phyloP scores from a whole-genome alignment of 305 asterid genomes.

The Nicotiana rustica region DNA sequence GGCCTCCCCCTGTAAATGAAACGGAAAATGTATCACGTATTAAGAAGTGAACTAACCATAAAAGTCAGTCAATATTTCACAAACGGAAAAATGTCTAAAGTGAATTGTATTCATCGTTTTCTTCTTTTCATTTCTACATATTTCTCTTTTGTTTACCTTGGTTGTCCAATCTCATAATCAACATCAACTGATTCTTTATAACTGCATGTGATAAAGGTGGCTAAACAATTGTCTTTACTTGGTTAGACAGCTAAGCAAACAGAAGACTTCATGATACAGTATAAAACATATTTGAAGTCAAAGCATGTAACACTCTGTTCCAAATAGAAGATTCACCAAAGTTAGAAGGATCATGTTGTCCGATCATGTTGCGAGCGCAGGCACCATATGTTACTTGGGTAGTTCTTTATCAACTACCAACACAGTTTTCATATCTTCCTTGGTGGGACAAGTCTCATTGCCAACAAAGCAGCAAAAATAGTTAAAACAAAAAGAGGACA shows the following conservation, averaged over 20 bases:
- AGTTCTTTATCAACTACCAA: background rate
- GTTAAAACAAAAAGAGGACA: no score
- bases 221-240: background rate
- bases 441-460: no score
- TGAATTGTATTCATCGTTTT: background rate
- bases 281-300: background rate
- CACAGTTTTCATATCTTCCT: background rate
- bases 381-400: background rate
- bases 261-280: background rate
- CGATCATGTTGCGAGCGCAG: background rate
- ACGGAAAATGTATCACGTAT: background rate
- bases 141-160: background rate
- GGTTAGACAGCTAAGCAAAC: conserved; percentile 2
- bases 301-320: background rate
- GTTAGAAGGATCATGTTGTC: background rate
- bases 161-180: conserved; percentile 12
- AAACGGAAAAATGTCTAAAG: background rate
- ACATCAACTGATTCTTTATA: background rate
- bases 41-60: background rate
- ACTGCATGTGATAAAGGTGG: conserved; percentile 20
- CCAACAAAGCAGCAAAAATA: no score
- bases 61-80: background rate
- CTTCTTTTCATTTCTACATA: conserved; percentile 6
- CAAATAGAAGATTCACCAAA: background rate
- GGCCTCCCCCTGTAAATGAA: conserved; percentile 86